Percentiles rank a stretch among this genome's conserved stretches.
These are phyloP conservation scores for Oryza meyeriana DNA, from an alignment of 176 grass and related monocot genomes.

Conservation along the genomic window DNA sequence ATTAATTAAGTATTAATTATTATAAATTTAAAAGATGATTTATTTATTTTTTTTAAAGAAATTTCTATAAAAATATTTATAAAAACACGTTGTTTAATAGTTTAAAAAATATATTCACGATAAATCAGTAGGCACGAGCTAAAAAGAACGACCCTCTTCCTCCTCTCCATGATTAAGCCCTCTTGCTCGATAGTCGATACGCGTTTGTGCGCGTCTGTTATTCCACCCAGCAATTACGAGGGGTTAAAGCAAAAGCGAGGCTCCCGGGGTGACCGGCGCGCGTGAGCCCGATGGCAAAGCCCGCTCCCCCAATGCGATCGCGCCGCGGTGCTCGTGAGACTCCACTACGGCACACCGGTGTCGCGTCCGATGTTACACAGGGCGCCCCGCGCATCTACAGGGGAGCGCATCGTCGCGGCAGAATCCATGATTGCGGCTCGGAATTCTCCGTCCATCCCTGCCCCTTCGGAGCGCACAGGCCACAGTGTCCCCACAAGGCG, in stretches of 20 bases:
- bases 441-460: neutral
- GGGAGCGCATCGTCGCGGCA: constrained; percentile 16
- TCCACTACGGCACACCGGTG: constrained; percentile 4
- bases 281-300: neutral
- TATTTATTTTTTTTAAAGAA: too few relatives aligned
- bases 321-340: constrained; percentile 9
- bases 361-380: neutral
- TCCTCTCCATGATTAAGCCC: constrained; percentile 24
- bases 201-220: constrained; percentile 16
- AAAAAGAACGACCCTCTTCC: neutral
- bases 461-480: neutral
- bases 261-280: neutral
- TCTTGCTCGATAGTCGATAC: neutral
- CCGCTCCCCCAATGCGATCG: constrained; percentile 3
- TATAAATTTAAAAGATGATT: too few relatives aligned
- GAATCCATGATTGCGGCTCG: neutral
- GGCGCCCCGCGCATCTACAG: neutral
- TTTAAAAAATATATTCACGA: too few relatives aligned
- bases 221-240: constrained; percentile 11
- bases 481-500: neutral
- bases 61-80: too few relatives aligned
- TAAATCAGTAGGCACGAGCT: too few relatives aligned
- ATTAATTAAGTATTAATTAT: too few relatives aligned
- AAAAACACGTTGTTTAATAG: too few relatives aligned
- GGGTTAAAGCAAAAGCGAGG: neutral